Percentiles rank a stretch among this genome's conserved stretches.
phyloP scores from a whole-genome alignment of 306 rosid genomes.

The Herpetospermum pedunculosum region DNA sequence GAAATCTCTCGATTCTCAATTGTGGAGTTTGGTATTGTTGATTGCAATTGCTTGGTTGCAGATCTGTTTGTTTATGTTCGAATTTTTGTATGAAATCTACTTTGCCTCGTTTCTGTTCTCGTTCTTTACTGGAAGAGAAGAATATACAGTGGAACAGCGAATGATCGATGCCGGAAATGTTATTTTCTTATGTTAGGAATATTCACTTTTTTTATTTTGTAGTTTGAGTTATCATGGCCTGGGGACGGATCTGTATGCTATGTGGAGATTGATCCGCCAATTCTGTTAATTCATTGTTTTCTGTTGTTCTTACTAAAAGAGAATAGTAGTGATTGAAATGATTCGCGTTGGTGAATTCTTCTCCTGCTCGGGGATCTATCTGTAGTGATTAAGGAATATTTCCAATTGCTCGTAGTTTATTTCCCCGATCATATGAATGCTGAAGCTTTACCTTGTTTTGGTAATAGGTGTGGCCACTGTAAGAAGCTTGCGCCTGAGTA shows the following conservation, averaged over 20 bases:
- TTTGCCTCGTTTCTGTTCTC: background rate
- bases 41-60: background rate
- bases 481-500: constrained; percentile 83
- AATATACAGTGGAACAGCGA: background rate
- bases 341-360: background rate
- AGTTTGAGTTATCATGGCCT: background rate
- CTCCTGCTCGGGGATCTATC: background rate
- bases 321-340: background rate
- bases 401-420: background rate
- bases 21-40: background rate
- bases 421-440: background rate
- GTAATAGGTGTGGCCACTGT: constrained; percentile 88
- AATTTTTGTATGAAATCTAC: background rate
- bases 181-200: background rate
- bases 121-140: background rate
- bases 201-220: background rate
- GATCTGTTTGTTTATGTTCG: background rate
- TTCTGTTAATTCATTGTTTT: background rate
- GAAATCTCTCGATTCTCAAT: background rate
- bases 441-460: background rate
- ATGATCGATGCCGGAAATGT: background rate
- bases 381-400: background rate
- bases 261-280: background rate
- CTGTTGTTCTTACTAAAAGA: background rate
- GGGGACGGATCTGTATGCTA: constrained; percentile 1